These are phyloP conservation scores for Xylariomycetidae sp. DNA, from an alignment of 2,329 filamentous ascomycete species.

Conservation along the genomic window DNA sequence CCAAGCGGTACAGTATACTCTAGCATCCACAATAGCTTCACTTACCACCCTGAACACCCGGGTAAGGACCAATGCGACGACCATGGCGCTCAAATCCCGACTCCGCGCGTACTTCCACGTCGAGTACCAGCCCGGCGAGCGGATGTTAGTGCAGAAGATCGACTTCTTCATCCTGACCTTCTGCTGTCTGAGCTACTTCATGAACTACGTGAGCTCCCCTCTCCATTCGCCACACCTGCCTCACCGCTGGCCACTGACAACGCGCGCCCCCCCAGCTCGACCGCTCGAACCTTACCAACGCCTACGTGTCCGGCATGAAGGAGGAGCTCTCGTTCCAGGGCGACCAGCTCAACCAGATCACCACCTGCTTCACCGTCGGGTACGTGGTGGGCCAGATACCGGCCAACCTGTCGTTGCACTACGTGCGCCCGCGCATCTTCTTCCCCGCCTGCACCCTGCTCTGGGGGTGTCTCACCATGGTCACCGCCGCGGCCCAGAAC, in stretches of 20 bases:
- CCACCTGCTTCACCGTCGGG: conserved; percentile 41
- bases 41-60: too few species aligned
- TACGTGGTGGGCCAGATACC: conserved; percentile 53
- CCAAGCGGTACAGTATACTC: too few species aligned
- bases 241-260: too few species aligned
- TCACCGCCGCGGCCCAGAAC: conserved; percentile 45
- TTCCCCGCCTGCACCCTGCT: conserved; percentile 58
- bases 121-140: conserved; percentile 29
- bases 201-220: conserved; percentile 40
- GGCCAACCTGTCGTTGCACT: conserved; percentile 56
- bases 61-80: background rate
- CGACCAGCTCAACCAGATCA: conserved; percentile 47
- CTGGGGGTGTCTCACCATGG: conserved; percentile 60
- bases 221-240: background rate
- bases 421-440: conserved; percentile 56
- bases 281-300: conserved; percentile 45
- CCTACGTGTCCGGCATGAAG: conserved; percentile 49
- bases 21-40: too few species aligned
- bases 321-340: conserved; percentile 43
- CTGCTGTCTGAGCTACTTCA: conserved; percentile 53
- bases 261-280: conserved; percentile 32
- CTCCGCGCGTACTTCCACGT: conserved; percentile 24
- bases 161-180: conserved; percentile 61
- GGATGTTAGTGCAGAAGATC: conserved; percentile 48
- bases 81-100: conserved; percentile 15